Conservation (phyloP, 202 grass and related monocot species). For the Zoysia matrella region DNA sequence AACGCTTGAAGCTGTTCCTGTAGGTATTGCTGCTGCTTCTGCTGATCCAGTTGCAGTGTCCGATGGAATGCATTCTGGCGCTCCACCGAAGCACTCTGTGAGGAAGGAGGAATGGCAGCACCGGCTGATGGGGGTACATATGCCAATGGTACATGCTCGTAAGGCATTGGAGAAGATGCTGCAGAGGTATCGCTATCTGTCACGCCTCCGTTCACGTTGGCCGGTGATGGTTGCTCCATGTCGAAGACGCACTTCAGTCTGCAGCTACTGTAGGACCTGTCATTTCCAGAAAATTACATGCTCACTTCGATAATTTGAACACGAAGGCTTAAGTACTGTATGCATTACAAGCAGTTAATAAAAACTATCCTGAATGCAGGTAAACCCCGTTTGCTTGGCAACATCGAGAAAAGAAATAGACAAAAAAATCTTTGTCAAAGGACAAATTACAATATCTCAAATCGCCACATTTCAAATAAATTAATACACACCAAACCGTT, state of each 20-base stretch:
- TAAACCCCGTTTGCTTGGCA: background rate
- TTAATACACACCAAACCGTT: background rate
- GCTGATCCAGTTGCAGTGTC: constrained; percentile 55
- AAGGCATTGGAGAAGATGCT: constrained; percentile 3
- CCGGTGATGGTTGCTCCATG: constrained; percentile 65
- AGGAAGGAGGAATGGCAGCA: constrained; percentile 29
- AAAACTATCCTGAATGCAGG: background rate
- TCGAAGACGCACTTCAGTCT: constrained; percentile 15
- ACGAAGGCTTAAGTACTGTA: too few relatives aligned
- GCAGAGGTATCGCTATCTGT: constrained; percentile 20
- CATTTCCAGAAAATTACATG: background rate
- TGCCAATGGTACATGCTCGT: constrained; percentile 43
- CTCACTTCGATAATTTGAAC: background rate
- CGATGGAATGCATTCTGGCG: constrained; percentile 59
- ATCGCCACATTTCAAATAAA: background rate
- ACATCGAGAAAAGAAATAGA: background rate
- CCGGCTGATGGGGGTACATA: constrained; percentile 28
- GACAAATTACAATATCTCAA: background rate
- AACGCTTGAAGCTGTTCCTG: constrained; percentile 50
- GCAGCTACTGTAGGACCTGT: constrained; percentile 13
- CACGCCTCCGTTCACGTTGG: constrained; percentile 36
- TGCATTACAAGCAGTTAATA: too few relatives aligned
- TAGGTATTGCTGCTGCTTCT: constrained; percentile 48
- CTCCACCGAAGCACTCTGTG: constrained; percentile 42
- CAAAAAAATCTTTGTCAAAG: background rate